Evolutionary conservation across 2,329 filamentous ascomycete species (phyloP).

Genomic region (Ophiostoma quercus): DNA sequence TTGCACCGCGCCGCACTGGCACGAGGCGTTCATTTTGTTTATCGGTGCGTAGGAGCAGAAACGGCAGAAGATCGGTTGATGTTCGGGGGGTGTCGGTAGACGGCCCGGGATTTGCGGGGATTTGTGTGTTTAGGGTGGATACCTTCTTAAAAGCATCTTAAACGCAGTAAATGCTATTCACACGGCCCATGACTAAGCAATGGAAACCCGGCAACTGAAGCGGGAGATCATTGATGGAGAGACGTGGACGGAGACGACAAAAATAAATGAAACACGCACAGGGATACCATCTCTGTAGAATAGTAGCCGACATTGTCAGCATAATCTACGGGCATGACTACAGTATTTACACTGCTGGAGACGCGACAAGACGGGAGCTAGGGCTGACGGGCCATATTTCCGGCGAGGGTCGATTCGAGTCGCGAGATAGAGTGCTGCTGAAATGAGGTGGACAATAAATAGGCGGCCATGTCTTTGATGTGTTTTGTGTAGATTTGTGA

Average conservation of each 20-base stretch:
- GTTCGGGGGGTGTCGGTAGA: conserved; percentile 4
- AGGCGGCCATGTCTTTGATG: background rate
- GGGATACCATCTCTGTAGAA: background rate
- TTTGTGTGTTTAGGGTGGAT: background rate
- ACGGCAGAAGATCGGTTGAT: conserved; percentile 9
- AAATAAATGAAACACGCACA: background rate
- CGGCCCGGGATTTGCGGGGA: conserved; percentile 3
- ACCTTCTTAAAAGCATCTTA: background rate
- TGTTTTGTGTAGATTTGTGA: background rate
- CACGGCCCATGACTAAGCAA: background rate
- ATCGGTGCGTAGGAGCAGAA: background rate
- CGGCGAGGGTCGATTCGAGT: background rate
- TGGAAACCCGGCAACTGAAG: background rate
- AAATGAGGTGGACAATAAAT: background rate
- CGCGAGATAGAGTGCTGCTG: background rate
- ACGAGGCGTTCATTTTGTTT: conserved; percentile 50
- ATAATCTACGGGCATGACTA: background rate
- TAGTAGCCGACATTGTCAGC: background rate
- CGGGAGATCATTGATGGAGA: background rate
- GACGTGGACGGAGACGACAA: background rate
- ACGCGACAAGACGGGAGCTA: conserved; percentile 9
- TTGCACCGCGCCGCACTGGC: conserved; percentile 58
- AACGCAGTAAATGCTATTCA: background rate
- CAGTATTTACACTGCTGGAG: background rate
- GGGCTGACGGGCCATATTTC: conserved; percentile 1